Evolutionary conservation across 2,329 filamentous ascomycete species (phyloP).

Genomic region (Ophiocordyceps polyrhachis-furcata): DNA sequence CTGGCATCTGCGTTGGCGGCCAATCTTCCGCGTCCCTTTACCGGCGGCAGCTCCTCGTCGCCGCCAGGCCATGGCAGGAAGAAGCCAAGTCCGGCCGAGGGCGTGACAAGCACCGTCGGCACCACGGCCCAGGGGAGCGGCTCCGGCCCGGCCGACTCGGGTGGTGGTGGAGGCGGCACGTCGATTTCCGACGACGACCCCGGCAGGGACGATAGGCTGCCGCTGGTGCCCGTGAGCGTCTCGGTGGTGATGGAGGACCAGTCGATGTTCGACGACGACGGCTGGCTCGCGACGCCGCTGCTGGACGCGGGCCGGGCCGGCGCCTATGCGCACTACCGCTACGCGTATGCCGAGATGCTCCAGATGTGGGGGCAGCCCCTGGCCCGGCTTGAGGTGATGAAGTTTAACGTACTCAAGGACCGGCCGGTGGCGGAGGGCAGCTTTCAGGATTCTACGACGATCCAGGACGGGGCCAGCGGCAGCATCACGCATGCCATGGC

Average conservation of each 20-base stretch:
- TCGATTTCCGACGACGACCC: conserved; percentile 36
- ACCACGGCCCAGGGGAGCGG: conserved; percentile 32
- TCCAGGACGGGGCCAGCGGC: conserved; percentile 19
- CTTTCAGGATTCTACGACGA: conserved; percentile 17
- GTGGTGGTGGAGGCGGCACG: conserved; percentile 26
- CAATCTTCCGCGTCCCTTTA: conserved; percentile 31
- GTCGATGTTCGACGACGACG: conserved; percentile 49
- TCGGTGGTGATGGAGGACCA: conserved; percentile 40
- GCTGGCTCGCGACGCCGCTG: conserved; percentile 40
- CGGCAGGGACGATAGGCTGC: conserved; percentile 24
- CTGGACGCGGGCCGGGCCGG: conserved; percentile 30
- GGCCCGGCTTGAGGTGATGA: conserved; percentile 46
- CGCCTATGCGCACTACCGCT: conserved; percentile 40
- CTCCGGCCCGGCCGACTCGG: conserved; percentile 25
- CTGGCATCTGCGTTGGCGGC: conserved; percentile 36
- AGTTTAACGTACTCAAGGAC: conserved; percentile 45
- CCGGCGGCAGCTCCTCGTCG: conserved; percentile 20
- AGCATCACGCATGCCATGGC: conserved; percentile 17
- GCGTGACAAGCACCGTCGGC: conserved; percentile 29
- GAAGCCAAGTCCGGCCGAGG: conserved; percentile 42
- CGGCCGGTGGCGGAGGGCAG: conserved; percentile 16
- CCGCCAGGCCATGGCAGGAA: conserved; percentile 28
- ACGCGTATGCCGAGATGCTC: conserved; percentile 49
- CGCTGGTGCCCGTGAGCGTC: conserved; percentile 31
- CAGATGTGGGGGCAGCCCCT: conserved; percentile 47